Evolutionary conservation across 768 basidiomycete species (phyloP).

Genomic region (Kwoniella bestiolae): DNA sequence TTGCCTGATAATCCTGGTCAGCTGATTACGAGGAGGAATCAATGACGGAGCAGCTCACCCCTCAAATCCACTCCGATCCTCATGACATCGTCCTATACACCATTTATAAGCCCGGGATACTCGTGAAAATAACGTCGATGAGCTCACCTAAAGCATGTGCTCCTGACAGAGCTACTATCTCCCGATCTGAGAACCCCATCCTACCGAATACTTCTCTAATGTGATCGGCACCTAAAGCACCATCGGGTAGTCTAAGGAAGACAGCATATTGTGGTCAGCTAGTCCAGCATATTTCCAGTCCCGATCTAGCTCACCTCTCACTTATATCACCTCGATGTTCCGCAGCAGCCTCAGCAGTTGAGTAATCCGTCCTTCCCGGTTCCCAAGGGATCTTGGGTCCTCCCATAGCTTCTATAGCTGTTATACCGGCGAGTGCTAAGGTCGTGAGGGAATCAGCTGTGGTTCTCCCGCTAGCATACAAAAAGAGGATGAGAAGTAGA

Average conservation of each 20-base stretch:
- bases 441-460: constrained; percentile 51
- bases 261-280: not conserved
- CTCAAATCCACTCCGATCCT: constrained; percentile 57
- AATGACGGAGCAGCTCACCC: constrained; percentile 34
- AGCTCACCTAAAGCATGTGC: constrained; percentile 54
- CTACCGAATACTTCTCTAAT: constrained; percentile 55
- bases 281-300: no score
- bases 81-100: constrained; percentile 50
- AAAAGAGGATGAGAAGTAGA: no score
- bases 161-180: constrained; percentile 58
- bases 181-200: constrained; percentile 57
- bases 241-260: constrained; percentile 54
- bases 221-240: constrained; percentile 55
- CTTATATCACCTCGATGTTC: constrained; percentile 54
- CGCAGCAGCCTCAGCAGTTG: constrained; percentile 42
- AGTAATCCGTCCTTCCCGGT: constrained; percentile 57
- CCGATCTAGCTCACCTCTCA: constrained; percentile 34
- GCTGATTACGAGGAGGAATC: not conserved
- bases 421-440: constrained; percentile 56
- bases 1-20: constrained; percentile 23
- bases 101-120: constrained; percentile 5
- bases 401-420: constrained; percentile 54
- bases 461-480: not conserved
- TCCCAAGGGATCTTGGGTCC: constrained; percentile 57
- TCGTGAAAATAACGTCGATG: not conserved